Conservation (phyloP, 768 basidiomycete species). For the Cytidiella melzeri region DNA sequence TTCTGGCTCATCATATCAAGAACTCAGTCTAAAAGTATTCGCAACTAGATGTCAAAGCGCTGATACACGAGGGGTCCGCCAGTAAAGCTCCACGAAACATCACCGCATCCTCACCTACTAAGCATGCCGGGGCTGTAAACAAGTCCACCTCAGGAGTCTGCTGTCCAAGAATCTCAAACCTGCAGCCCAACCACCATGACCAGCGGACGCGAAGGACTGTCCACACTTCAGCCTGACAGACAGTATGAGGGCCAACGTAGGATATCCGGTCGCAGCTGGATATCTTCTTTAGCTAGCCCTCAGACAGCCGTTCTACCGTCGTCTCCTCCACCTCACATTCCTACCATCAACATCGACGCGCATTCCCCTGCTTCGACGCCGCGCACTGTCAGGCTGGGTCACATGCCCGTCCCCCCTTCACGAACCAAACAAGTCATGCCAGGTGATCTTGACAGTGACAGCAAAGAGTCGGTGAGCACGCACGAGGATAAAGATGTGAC, state of each 20-base stretch:
- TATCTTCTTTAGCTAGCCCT: slow-evolving; percentile 9
- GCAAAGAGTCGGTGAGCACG: slow-evolving; percentile 5
- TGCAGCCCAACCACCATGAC: neutral
- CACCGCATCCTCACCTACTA: neutral
- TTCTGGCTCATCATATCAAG: no score
- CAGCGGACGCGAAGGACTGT: neutral
- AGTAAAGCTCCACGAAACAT: neutral
- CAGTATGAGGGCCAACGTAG: neutral
- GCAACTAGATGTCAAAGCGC: neutral
- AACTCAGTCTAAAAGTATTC: no score
- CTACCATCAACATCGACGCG: neutral
- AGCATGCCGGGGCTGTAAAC: neutral
- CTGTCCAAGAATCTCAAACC: no score
- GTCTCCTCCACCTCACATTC: neutral
- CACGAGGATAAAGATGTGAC: slow-evolving; percentile 2
- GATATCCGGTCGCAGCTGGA: slow-evolving; percentile 6
- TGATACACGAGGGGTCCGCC: neutral
- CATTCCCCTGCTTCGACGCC: neutral
- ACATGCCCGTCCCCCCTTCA: neutral
- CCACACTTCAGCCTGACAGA: neutral
- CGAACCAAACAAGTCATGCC: neutral
- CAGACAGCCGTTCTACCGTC: neutral
- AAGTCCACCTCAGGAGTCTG: no score
- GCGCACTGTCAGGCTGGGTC: slow-evolving; percentile 3
- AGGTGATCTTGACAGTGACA: neutral